Evolutionary conservation across 73 alveolate genomes (phyloP).

Genomic region (Paramecium tetraurelia): DNA sequence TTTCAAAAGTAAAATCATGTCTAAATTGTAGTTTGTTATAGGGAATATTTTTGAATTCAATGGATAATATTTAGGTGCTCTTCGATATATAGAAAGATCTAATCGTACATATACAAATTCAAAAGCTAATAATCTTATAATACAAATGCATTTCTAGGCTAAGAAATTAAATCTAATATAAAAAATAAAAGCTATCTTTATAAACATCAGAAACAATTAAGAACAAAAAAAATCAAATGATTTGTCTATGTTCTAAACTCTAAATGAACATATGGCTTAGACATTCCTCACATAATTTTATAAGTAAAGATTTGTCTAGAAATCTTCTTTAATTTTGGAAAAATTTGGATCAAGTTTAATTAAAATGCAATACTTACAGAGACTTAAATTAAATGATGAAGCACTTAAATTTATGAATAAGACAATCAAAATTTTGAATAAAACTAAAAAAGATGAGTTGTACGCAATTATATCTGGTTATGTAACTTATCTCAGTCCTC

Average conservation of each 20-base stretch:
- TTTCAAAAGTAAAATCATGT: background rate
- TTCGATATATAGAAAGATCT: background rate
- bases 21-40: background rate
- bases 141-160: background rate
- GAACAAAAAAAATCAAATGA: background rate
- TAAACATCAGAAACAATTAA: background rate
- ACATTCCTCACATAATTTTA: background rate
- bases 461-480: background rate
- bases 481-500: background rate
- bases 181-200: background rate
- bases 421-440: background rate
- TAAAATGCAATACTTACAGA: background rate
- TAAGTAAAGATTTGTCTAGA: background rate
- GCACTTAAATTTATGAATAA: background rate
- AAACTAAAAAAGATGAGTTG: background rate
- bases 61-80: background rate
- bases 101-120: background rate
- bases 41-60: background rate
- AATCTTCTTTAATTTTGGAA: background rate
- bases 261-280: background rate
- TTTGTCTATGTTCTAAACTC: background rate
- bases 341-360: background rate
- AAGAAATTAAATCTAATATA: background rate
- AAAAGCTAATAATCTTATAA: background rate
- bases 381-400: background rate